Percentiles rank a stretch among this genome's conserved stretches.
phyloP scores from a whole-genome alignment of 225 moss, liverwort and hornwort genomes.

The Anthoceros angustus region DNA sequence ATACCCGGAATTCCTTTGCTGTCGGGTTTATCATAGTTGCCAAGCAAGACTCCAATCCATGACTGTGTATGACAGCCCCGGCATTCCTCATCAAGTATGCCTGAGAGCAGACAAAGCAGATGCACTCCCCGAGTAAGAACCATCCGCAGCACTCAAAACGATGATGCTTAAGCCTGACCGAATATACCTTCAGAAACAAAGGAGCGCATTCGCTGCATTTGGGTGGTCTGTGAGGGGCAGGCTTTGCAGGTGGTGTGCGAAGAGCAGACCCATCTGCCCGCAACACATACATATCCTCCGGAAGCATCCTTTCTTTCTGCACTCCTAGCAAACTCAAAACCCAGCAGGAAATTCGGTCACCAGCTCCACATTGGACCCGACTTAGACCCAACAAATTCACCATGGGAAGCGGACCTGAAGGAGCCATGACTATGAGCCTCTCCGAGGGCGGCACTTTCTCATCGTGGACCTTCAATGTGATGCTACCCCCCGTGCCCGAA shows the following conservation, averaged over 20 bases:
- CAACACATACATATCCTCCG: conserved; percentile 82
- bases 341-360: neutral
- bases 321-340: conserved; percentile 42
- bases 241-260: conserved; percentile 46
- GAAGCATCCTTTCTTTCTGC: conserved; percentile 90
- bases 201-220: conserved; percentile 96
- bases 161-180: too few species aligned
- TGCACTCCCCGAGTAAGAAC: neutral
- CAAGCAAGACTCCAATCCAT: conserved; percentile 84
- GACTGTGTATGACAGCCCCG: conserved; percentile 96
- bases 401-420: conserved; percentile 39
- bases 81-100: conserved; percentile 79
- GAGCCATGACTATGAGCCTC: conserved; percentile 90
- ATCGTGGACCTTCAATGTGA: conserved; percentile 79
- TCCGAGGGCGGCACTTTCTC: conserved; percentile 41
- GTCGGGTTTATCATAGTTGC: conserved; percentile 87
- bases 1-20: conserved; percentile 81
- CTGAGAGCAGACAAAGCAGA: conserved; percentile 19
- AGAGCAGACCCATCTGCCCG: conserved; percentile 51
- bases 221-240: conserved; percentile 71
- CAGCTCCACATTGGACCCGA: neutral
- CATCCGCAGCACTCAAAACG: neutral
- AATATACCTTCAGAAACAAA: conserved; percentile 76
- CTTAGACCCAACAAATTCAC: neutral
- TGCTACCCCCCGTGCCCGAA: conserved; percentile 91